phyloP scores from a whole-genome alignment of 192 early-diverging fungal genomes.

The Podila verticillata region DNA sequence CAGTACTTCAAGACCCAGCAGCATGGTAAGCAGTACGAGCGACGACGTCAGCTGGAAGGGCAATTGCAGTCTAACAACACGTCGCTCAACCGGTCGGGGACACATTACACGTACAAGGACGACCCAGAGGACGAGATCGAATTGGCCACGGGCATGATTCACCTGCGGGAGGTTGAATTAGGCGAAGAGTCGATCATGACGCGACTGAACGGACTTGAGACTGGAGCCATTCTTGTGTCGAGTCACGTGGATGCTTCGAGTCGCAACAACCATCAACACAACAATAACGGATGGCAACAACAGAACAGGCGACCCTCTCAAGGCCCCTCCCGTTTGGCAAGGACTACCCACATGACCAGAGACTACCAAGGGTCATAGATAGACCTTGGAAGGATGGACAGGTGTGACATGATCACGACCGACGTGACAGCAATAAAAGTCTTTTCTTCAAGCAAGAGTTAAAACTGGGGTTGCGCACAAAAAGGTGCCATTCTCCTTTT shows the following conservation, averaged over 20 bases:
- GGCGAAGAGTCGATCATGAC: constrained; percentile 31
- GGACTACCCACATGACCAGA: neutral
- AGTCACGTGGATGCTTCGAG: constrained; percentile 3
- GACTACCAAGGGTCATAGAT: neutral
- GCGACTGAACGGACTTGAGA: constrained; percentile 5
- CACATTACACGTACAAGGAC: constrained; percentile 3
- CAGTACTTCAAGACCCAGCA: constrained; percentile 24
- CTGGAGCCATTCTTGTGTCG: constrained; percentile 23
- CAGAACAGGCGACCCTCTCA: neutral
- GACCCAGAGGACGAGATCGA: constrained; percentile 4
- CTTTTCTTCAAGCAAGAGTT: too few species aligned
- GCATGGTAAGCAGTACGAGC: constrained; percentile 34
- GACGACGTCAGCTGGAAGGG: neutral
- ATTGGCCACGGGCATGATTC: constrained; percentile 22
- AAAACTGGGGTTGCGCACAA: too few species aligned
- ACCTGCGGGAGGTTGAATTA: constrained; percentile 21
- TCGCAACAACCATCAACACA: neutral
- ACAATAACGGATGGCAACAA: neutral
- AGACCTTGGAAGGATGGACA: too few species aligned
- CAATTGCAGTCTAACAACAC: neutral
- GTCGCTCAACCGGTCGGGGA: neutral
- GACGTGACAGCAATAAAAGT: too few species aligned
- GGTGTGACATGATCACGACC: too few species aligned
- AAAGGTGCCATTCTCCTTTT: too few species aligned
- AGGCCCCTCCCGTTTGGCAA: neutral